These are phyloP conservation scores for Physcomitrium patens DNA, from an alignment of 225 moss, liverwort and hornwort genomes.

Conservation along the genomic window DNA sequence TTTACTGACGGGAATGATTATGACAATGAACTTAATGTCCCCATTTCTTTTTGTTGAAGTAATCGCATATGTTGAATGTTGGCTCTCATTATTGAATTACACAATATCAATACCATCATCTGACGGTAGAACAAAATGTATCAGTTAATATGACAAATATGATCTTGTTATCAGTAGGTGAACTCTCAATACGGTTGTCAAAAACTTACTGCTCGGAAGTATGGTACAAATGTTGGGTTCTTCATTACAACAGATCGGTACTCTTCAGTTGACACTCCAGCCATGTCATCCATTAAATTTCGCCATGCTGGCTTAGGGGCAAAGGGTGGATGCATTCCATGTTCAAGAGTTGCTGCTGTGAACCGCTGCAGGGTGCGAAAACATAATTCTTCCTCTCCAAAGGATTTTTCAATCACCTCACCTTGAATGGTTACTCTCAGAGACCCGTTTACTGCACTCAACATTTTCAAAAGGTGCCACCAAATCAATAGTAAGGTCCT, in stretches of 20 bases:
- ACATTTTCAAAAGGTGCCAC: background rate
- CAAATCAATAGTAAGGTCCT: background rate
- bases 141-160: no score
- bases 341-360: constrained; percentile 75
- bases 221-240: constrained; percentile 68
- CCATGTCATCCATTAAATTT: constrained; percentile 72
- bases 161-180: background rate
- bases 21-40: background rate
- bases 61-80: background rate
- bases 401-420: constrained; percentile 82
- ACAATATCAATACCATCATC: no score
- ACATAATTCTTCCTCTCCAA: constrained; percentile 83
- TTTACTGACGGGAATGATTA: background rate
- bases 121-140: no score
- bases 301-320: constrained; percentile 71
- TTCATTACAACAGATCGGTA: constrained; percentile 65
- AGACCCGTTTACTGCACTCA: constrained; percentile 64
- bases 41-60: background rate
- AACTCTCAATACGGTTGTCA: background rate
- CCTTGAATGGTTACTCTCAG: constrained; percentile 81
- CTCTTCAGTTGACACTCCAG: constrained; percentile 64
- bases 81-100: background rate
- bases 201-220: constrained; percentile 66
- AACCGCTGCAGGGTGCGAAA: constrained; percentile 78
- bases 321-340: constrained; percentile 77